Conservation (phyloP, 2,329 filamentous ascomycete genomes). For the Venturia asperata region DNA sequence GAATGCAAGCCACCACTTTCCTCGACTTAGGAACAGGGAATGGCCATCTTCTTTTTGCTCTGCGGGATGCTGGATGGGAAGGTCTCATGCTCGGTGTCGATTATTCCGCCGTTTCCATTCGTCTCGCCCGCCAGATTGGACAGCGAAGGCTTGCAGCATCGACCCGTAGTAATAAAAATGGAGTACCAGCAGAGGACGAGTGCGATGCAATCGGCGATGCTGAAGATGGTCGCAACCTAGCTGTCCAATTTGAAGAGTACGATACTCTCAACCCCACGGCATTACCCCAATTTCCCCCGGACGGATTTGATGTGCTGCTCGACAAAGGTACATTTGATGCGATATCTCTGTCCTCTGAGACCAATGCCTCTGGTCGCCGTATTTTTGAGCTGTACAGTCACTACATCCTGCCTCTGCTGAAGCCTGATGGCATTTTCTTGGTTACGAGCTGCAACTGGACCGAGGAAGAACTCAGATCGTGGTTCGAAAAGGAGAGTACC, state of each 20-base stretch:
- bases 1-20: slow-evolving; percentile 46
- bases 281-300: slow-evolving; percentile 1
- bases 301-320: slow-evolving; percentile 74
- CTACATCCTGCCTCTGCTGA: slow-evolving; percentile 61
- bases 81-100: slow-evolving; percentile 79
- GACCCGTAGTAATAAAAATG: not conserved
- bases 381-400: slow-evolving; percentile 69
- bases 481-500: slow-evolving; percentile 55
- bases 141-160: slow-evolving; percentile 21
- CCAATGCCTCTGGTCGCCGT: slow-evolving; percentile 46
- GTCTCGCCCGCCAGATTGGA: slow-evolving; percentile 60
- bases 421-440: slow-evolving; percentile 57
- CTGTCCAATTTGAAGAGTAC: slow-evolving; percentile 17
- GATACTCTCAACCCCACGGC: slow-evolving; percentile 16
- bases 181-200: not conserved
- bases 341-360: slow-evolving; percentile 67
- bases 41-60: slow-evolving; percentile 78
- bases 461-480: slow-evolving; percentile 70
- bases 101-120: slow-evolving; percentile 69
- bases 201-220: slow-evolving; percentile 25
- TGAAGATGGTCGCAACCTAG: slow-evolving; percentile 21
- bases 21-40: slow-evolving; percentile 93
- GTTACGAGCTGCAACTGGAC: slow-evolving; percentile 99
- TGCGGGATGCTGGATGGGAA: slow-evolving; percentile 60
- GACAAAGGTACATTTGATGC: slow-evolving; percentile 99